Conservation (phyloP, 441 rosid genomes). For the Populus hybrid region DNA sequence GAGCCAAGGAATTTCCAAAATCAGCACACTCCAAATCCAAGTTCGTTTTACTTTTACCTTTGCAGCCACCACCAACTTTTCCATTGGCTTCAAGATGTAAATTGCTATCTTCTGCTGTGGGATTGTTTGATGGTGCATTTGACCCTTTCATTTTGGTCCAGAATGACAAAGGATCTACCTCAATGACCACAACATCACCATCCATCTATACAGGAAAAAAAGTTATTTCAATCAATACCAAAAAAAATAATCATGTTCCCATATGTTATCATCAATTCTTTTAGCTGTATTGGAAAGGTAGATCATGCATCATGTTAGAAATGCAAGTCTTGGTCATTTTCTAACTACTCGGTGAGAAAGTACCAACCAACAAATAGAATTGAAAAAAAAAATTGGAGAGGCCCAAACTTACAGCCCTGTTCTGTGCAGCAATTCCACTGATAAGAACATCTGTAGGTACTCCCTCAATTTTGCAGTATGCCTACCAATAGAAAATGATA, state of each 20-base stretch:
- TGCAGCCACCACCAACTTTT: constrained; percentile 17
- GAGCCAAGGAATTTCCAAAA: too few relatives aligned
- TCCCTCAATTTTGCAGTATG: too few relatives aligned
- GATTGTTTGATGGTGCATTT: constrained; percentile 31
- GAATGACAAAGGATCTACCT: constrained; percentile 54
- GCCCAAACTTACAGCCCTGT: constrained; percentile 69
- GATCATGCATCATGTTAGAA: background rate
- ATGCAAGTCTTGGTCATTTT: background rate
- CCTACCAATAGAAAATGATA: constrained; percentile 31
- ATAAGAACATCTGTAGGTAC: too few relatives aligned
- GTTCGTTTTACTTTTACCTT: background rate
- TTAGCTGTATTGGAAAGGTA: background rate
- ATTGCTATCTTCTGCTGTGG: constrained; percentile 31
- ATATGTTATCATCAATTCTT: background rate
- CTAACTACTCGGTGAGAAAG: background rate
- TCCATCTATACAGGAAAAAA: constrained; percentile 49
- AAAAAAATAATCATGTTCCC: background rate
- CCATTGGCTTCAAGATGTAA: constrained; percentile 26
- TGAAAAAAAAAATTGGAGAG: background rate
- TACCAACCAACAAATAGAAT: background rate
- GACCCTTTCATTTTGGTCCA: constrained; percentile 93
- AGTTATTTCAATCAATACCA: constrained; percentile 12
- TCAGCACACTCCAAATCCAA: too few relatives aligned
- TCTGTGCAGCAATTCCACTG: too few relatives aligned
- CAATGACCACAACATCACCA: constrained; percentile 71